Base-by-base conservation (phyloP, 2,329 filamentous ascomycete species). In the Tricladium varicosporioides region DNA sequence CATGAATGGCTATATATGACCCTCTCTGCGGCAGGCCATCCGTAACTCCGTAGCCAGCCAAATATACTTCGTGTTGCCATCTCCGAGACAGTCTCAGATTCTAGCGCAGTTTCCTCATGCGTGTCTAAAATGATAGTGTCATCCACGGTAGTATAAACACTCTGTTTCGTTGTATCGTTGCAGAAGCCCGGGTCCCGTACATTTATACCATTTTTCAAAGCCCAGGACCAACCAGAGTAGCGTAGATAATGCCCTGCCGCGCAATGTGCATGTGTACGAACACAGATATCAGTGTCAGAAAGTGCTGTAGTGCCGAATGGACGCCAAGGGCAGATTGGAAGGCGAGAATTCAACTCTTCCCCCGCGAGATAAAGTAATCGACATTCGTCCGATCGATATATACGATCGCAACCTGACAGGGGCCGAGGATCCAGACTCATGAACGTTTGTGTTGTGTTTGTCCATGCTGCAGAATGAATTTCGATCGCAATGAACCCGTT, bases 21-120 rank as follows among this genome's bases (percentile, higher is more conserved):
- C 33, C 58, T 55, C 53, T 71, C 66, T 16, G 58, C 50, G 43
- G 27, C 43, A 40, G 66, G 49, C 49, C 61, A 69, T 11, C 65
- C 67, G 43, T 68, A 58, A 57, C 42, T 33, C 40, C 67, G 59
- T 48, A 71, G 62, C 67, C 69, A 72, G 46, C 59, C 53, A 49
- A 72, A 68, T 40, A 70, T 69, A 32, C 54, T 69, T 33, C 66
- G 62, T 9, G 67, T 72, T 49, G 66, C 57, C 57, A 69, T 68
- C 59, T 67, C 63, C n/a, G 66, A 71, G 4, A 63, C 52, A 19
- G 13, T 51, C 15, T 66, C 65, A 43, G 13, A 2, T 36, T 47
- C 43, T 18, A 53, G 27, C 15, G 42, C 31, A 14, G 13, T 52
- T 16, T 55, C 44, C 5, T 55, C 44, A 18, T n/a, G 42, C n/a